Evolutionary conservation across 1,139 yeast species (phyloP).

Genomic region (Suhomyces bribrorum): DNA sequence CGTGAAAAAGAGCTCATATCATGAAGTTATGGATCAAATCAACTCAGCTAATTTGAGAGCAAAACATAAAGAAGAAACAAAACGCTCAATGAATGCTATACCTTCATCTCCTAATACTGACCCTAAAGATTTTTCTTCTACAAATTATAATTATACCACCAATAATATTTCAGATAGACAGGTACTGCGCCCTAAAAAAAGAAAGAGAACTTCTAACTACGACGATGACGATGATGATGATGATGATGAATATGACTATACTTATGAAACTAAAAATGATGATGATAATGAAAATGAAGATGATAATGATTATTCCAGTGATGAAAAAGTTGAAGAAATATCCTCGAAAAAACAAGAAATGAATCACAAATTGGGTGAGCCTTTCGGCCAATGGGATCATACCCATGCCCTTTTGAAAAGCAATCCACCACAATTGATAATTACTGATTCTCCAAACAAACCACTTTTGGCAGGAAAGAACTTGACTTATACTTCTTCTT

Average conservation of each 20-base stretch:
- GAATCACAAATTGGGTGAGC: slow-evolving; percentile 14
- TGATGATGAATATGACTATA: slow-evolving; percentile 11
- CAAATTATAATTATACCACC: slow-evolving; percentile 6
- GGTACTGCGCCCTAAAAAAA: slow-evolving; percentile 5
- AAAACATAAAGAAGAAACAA: slow-evolving; percentile 16
- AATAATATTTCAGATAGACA: background rate
- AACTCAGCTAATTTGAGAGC: slow-evolving; percentile 16
- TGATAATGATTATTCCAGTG: slow-evolving; percentile 1
- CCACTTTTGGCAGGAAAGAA: slow-evolving; percentile 47
- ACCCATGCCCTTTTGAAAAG: slow-evolving; percentile 2
- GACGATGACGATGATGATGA: slow-evolving; percentile 6
- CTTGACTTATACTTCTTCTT: slow-evolving; percentile 56
- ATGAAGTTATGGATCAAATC: slow-evolving; percentile 49
- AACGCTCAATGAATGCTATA: slow-evolving; percentile 26
- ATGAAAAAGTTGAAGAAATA: slow-evolving; percentile 10
- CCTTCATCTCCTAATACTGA: slow-evolving; percentile 34
- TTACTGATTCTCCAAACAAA: slow-evolving; percentile 41
- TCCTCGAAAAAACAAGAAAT: slow-evolving; percentile 20
- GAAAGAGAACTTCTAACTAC: slow-evolving; percentile 7
- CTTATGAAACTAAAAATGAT: slow-evolving; percentile 6
- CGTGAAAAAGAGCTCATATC: slow-evolving; percentile 47
- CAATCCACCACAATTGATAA: slow-evolving; percentile 29
- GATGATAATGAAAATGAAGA: slow-evolving; percentile 12
- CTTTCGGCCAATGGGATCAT: slow-evolving; percentile 14
- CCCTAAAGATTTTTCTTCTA: slow-evolving; percentile 3